Evolutionary conservation across 2,329 filamentous ascomycete species (phyloP).

Genomic region (Corniculantispora saksenae): DNA sequence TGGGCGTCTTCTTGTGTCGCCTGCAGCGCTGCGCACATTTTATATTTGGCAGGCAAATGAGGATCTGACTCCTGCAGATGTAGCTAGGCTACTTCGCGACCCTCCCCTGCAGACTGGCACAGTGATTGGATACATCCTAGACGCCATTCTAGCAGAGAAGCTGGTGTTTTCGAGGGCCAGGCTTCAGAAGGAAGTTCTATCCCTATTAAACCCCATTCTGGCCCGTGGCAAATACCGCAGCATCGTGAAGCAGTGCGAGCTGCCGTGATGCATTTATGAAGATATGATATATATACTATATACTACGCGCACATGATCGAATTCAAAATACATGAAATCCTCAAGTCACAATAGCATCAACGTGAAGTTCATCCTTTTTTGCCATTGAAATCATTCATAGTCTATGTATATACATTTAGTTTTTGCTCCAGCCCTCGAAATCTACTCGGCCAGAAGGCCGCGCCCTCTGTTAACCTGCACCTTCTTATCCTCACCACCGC

Average conservation of each 20-base stretch:
- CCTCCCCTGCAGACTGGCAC: slow-evolving; percentile 60
- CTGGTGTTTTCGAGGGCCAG: slow-evolving; percentile 51
- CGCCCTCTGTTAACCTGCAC: slow-evolving; percentile 84
- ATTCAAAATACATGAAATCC: background rate
- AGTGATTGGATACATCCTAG: slow-evolving; percentile 60
- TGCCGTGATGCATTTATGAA: background rate
- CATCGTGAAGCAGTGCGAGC: slow-evolving; percentile 29
- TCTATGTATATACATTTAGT: slow-evolving; percentile 11
- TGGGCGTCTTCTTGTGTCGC: slow-evolving; percentile 29
- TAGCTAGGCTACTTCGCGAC: slow-evolving; percentile 59
- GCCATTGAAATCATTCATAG: slow-evolving; percentile 1
- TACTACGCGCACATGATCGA: background rate
- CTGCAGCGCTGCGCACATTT: slow-evolving; percentile 56
- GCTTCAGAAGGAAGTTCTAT: slow-evolving; percentile 47
- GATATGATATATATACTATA: background rate
- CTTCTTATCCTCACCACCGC: slow-evolving; percentile 88
- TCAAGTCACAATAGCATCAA: slow-evolving; percentile 8
- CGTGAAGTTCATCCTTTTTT: background rate
- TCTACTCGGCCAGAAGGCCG: slow-evolving; percentile 45
- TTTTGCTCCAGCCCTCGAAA: background rate
- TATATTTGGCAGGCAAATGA: slow-evolving; percentile 62
- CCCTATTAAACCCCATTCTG: slow-evolving; percentile 30
- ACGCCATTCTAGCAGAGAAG: slow-evolving; percentile 52
- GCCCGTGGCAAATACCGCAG: slow-evolving; percentile 28
- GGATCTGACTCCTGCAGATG: slow-evolving; percentile 46